Percentiles rank a stretch among this genome's conserved stretches.
Evolutionary conservation across 768 basidiomycete species (phyloP).

Genomic region (Tylopilus intermedius): DNA sequence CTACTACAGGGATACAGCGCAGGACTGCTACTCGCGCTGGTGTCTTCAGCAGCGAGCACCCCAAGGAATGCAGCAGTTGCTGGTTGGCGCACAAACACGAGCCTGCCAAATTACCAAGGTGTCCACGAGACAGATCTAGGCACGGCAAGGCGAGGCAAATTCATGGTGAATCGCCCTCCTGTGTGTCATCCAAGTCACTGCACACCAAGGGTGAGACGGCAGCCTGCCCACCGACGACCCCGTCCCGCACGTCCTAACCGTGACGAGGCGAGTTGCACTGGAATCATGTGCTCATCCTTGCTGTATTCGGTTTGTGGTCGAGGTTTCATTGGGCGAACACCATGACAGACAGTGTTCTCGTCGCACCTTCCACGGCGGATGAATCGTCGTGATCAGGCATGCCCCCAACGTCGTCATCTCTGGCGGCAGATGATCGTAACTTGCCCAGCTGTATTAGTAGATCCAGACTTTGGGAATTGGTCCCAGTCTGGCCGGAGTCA

Average conservation of each 20-base stretch:
- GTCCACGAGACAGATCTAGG: constrained; percentile 8
- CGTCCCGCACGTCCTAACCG: constrained; percentile 9
- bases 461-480: no score
- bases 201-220: constrained; percentile 15
- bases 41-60: constrained; percentile 28
- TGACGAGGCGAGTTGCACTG: no score
- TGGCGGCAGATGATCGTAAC: no score
- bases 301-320: no score
- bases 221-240: constrained; percentile 22
- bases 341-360: no score
- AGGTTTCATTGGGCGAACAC: no score
- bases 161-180: constrained; percentile 27
- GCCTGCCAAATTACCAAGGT: background rate
- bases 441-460: no score
- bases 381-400: no score
- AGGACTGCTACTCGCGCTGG: constrained; percentile 30
- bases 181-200: constrained; percentile 30
- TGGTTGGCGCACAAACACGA: constrained; percentile 28
- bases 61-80: constrained; percentile 21
- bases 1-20: constrained; percentile 30
- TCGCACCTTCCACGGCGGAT: no score
- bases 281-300: no score
- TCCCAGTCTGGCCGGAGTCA: no score
- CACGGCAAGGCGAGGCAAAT: constrained; percentile 28
- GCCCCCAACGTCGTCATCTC: no score